Evolutionary conservation across 169 alveolate species (phyloP), one percentile per base, ranked within the genome.

Genomic region (Eimeria falciformis): DNA sequence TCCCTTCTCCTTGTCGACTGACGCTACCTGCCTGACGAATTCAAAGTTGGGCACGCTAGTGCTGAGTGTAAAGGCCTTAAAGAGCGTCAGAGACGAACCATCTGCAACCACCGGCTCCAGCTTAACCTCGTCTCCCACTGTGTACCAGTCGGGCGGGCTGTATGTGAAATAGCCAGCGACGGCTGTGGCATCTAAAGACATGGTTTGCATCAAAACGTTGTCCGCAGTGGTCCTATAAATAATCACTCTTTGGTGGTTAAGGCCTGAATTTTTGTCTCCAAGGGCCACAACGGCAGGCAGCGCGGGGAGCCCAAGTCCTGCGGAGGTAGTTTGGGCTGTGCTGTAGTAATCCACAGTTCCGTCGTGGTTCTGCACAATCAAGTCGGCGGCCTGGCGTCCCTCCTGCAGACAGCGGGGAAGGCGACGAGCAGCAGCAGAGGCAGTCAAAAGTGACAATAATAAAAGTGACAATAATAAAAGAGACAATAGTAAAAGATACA

Each of bases 1-100:
- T 25, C 95, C 96, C 1, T 82, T 95, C 23, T 21, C 69, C 40
- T 71, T 66, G 66, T 83, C 81, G 7, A 93, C 91, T 1, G 73
- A 27, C 25, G 77, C 90, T 17, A 81, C 33, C 17, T 23, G 17
- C 45, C 53, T 21, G 12, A 81, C 77, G 56, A 29, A 81, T 56
- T 73, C 90, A 7, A 62, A 33, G 77, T 81, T 53, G 17, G 90
- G 29, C 17, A 53, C 71, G 4, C 56, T 62, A 5, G 75, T 29
- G 77, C 53, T 37, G 5, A 81, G 33, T 21, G 9, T 9, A 43
- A 81, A 81, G 29, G 46, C n/a, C 47, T 40, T 27, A 23, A 81
- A 58, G 17, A 53, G 46, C 4, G 23, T 14, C 78, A 66, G 17
- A 23, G 78, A 66, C 18, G 47, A 40, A 23, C 62, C 55, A 5